Evolutionary conservation across 2,329 filamentous ascomycete species (phyloP), one percentile per base, ranked within the genome.

Genomic region (Didymella keratinophila): DNA sequence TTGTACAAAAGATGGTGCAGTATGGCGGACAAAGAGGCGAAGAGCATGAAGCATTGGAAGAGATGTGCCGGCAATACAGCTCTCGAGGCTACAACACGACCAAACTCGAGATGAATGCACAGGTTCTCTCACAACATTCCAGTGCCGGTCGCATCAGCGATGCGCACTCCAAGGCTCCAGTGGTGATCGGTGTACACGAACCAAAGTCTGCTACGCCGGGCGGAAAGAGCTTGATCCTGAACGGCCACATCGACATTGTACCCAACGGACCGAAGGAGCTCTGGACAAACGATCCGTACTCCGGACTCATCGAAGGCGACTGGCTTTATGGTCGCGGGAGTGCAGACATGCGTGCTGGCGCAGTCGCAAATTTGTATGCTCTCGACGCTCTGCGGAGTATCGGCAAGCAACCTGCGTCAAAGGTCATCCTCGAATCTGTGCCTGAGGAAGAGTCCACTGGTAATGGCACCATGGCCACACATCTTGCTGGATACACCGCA

Each of bases 401-500:
- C 9, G 65, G 63, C 20, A 61, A 66, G 34, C 62, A 63, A n/a
- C 65, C 65, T 2, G 65, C 63, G 3, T 62, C 63, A 4, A 64
- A 66, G 37, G 59, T 68, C 8, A 63, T 65, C 36, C 58, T 68
- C 25, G 56, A 68, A 28, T 66, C 63, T 37, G 65, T 66, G 14
- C 61, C 62, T 5, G 65, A 68, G 30, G 65, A 68, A 12, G 65
- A 68, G 12, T 66, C 61, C 2, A 68, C 65, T 4, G 65, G 65
- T 2, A 68, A 68, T 16, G 65, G 65, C 1, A 68, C 65, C 5
- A 62, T 68, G 61, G 48, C 60, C 1, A 56, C 63, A 11, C 63
- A 66, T 62, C 52, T 66, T 20, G 60, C 59, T 11, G 65, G 65
- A 14, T 66, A 66, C 36, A 58, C 61, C 14, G 65, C 65, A 27